phyloP scores from a whole-genome alignment of 768 basidiomycete species.

The Amyloporia xantha region DNA sequence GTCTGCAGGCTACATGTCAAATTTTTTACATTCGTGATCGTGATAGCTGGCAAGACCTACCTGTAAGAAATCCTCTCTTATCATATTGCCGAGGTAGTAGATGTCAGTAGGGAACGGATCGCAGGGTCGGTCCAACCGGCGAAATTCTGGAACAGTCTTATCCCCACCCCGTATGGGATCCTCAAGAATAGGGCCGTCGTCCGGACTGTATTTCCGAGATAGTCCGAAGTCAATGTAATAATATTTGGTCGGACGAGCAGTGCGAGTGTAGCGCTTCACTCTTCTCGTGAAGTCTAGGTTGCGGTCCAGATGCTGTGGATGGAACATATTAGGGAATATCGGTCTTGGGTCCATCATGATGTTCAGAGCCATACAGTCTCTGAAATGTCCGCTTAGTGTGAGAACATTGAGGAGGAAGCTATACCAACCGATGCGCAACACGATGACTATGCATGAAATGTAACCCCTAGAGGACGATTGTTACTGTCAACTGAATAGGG shows the following conservation, averaged over 20 bases:
- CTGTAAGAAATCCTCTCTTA: slow-evolving; percentile 6
- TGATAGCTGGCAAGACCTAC: too few species aligned
- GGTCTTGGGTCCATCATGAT: slow-evolving; percentile 12
- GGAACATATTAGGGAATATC: slow-evolving; percentile 7
- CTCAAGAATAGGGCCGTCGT: slow-evolving; percentile 3
- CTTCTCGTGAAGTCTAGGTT: background rate
- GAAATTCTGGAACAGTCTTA: slow-evolving; percentile 16
- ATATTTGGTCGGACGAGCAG: slow-evolving; percentile 19
- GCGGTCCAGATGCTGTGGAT: background rate
- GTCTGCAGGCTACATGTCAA: too few species aligned
- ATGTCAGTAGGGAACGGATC: slow-evolving; percentile 18
- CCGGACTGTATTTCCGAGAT: slow-evolving; percentile 20
- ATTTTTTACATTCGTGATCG: too few species aligned
- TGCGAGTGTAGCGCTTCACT: slow-evolving; percentile 22
- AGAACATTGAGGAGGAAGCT: background rate
- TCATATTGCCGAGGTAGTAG: slow-evolving; percentile 13
- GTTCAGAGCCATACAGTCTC: slow-evolving; percentile 13
- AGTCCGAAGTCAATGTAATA: slow-evolving; percentile 20
- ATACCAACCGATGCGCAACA: slow-evolving; percentile 8
- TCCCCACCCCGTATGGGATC: slow-evolving; percentile 10
- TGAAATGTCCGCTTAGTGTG: background rate
- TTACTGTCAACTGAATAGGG: background rate
- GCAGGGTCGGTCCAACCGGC: background rate
- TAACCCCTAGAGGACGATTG: slow-evolving; percentile 1
- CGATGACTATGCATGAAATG: slow-evolving; percentile 7